Evolutionary conservation across 106 monocot genomes (phyloP), one percentile per base, ranked within the genome.

Genomic region (Acorus gramineus): DNA sequence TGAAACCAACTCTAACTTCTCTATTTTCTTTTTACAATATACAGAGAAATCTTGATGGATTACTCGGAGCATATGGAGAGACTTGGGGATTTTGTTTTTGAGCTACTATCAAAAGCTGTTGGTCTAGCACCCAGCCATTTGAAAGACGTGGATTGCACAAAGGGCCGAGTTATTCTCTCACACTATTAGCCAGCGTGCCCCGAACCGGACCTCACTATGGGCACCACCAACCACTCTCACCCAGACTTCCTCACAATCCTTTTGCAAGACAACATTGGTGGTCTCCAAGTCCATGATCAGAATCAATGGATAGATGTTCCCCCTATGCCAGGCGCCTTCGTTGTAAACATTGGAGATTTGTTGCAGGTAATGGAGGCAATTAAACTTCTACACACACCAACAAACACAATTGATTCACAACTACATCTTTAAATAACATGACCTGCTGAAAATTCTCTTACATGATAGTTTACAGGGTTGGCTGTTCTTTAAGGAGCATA

Each of bases 121-220:
- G 67, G 67, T 6, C 55, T 67, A 8, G 57, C 7, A 7, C 56
- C 67, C 3, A 56, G 3, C 4, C 56, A 57, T 56, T 5, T 67
- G 55, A 56, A 42, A 67, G 67, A 69, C 2, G 59, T 69, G 43
- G 57, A 69, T 2, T 69, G 68, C 57, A 48, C 3, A 0, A 14
- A 59, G 8, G 68, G 68, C 47, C 46, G 6, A 6, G 11, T 11
- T 58, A 3, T 58, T 14, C n/a, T 49, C 5, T 58, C 14, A 5
- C 68, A 69, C 46, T 69, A 69, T 46, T 69, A 69, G 4, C 68
- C 68, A 5, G 11, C 56, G 1, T 69, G 68, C 47, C 58, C 58
- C 8, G 47, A 69, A 10, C 68, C 68, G 4, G 47, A 69, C 0
- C 57, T 57, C 42, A 47, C 68, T 8, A 46, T 69, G 2, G 68